Conservation (phyloP, 202 grass and related monocot genomes). For the Panicum hallii region DNA sequence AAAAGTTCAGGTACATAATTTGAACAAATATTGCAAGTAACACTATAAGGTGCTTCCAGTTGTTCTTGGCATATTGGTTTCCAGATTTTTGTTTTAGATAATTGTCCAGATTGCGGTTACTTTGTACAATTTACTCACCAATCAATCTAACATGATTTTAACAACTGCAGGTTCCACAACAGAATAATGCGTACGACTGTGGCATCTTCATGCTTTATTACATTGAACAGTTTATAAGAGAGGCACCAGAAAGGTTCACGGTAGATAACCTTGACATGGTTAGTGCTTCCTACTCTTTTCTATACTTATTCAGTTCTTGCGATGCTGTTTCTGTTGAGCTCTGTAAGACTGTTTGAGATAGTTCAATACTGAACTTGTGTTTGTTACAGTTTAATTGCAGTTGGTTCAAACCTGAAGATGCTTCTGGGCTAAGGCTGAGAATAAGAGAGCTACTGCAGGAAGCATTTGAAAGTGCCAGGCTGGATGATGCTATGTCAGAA, state of each 20-base stretch:
- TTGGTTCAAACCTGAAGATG: conserved; percentile 79
- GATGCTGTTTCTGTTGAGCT: conserved; percentile 45
- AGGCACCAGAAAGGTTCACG: conserved; percentile 83
- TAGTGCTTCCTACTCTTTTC: conserved; percentile 12
- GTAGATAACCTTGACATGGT: conserved; percentile 67
- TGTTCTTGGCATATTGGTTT: not conserved
- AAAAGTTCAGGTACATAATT: conserved; percentile 56
- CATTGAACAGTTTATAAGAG: conserved; percentile 63
- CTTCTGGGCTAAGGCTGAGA: conserved; percentile 66
- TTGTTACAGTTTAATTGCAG: conserved; percentile 63
- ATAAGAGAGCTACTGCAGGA: conserved; percentile 65
- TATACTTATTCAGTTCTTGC: conserved; percentile 32
- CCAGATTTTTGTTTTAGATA: not conserved
- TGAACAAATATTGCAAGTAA: conserved; percentile 11
- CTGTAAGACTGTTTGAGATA: not conserved
- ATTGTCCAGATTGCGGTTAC: not conserved
- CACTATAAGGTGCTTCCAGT: not conserved
- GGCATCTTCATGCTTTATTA: conserved; percentile 95
- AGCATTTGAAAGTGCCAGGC: conserved; percentile 54
- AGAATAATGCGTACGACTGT: conserved; percentile 90
- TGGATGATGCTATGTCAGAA: conserved; percentile 50
- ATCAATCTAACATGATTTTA: conserved; percentile 33
- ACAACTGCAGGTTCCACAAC: conserved; percentile 74
- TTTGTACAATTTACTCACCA: conserved; percentile 12
- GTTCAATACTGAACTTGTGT: conserved; percentile 28